Base-by-base conservation (phyloP, 345 rosid species). In the Diplotaxis tenuifolia region DNA sequence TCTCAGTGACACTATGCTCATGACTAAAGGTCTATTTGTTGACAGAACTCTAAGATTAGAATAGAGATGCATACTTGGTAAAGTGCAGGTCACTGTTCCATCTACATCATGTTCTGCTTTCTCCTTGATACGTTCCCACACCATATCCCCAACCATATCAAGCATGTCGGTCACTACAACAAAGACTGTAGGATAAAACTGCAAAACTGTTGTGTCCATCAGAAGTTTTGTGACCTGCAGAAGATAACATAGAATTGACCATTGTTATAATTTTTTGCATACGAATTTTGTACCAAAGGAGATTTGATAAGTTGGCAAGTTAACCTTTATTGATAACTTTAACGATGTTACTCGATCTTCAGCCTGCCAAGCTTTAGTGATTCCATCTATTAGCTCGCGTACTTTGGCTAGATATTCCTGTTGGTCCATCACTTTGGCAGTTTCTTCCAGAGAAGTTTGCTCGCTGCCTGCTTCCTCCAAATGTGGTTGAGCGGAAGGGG, bases 111-210 rank as follows among this genome's bases (percentile, higher is more conserved):
- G 70, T 82, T 91, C 94, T 82, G 94, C 96, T 86, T 85, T 93
- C 76, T 82, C 85, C 81, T 78, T 84, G 77, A 93, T 83, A 67
- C 97, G 92, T 68, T 89, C 83, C 98, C 98, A 91, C 67, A 93
- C 97, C 91, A 93, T 72, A 80, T 88, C 87, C 58, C 98, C 98
- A 61, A 93, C 89, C 87, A 86, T 86, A 81, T 93, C 96, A 76
- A 93, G 72, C 75, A 91, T 78, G 71, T 93, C 97, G 12, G 92
- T 85, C 61, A 84, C 94, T 72, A 88, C 86, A 78, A 89, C 92
- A 76, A 93, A 93, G 67, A 91, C 79, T 23, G 96, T 91, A 72
- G 98, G 98, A 83, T 91, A 93, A 84, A 93, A 93, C 67, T 87
- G 88, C 54, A 79, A 75, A 77, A 91, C 96, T 32, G 97, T 85